Evolutionary conservation across 2,329 filamentous ascomycete genomes (phyloP).

Genomic region (Fusarium sp.): DNA sequence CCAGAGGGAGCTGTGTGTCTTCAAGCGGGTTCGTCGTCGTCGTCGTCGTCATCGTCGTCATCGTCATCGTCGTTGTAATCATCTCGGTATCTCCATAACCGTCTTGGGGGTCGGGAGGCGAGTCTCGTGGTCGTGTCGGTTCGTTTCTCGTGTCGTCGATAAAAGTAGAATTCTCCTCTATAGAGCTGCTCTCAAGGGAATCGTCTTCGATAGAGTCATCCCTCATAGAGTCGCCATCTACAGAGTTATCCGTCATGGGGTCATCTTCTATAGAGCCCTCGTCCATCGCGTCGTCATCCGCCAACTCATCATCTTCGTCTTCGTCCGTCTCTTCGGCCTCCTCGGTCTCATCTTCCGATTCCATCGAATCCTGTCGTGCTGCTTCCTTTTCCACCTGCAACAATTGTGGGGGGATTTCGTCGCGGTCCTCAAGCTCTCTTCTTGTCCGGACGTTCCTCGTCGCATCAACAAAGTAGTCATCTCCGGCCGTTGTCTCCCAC

Average conservation of each 20-base stretch:
- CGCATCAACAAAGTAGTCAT: conserved; percentile 22
- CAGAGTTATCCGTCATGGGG: not conserved
- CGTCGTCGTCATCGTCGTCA: not conserved
- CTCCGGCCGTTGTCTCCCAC: conserved; percentile 21
- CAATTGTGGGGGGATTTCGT: conserved; percentile 18
- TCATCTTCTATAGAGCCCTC: not conserved
- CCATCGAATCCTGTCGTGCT: not conserved
- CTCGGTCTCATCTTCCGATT: not conserved
- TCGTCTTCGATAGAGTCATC: not conserved
- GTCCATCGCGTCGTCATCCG: not conserved
- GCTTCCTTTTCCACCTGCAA: not conserved
- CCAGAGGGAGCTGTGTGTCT: not conserved
- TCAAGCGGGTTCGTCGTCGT: not conserved
- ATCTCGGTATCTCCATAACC: not conserved
- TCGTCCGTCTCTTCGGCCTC: not conserved
- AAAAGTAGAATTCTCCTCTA: not conserved
- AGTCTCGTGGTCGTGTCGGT: not conserved
- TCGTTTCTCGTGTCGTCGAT: not conserved
- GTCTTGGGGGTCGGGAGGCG: not conserved
- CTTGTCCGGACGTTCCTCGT: conserved; percentile 20
- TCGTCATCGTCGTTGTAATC: not conserved
- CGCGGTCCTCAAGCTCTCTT: conserved; percentile 14
- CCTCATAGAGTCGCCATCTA: not conserved
- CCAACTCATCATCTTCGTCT: not conserved
- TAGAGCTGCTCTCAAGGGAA: not conserved